These are phyloP conservation scores for Globisporangium middletonii DNA, from an alignment of 352 stramenopile genomes.

Conservation along the genomic window DNA sequence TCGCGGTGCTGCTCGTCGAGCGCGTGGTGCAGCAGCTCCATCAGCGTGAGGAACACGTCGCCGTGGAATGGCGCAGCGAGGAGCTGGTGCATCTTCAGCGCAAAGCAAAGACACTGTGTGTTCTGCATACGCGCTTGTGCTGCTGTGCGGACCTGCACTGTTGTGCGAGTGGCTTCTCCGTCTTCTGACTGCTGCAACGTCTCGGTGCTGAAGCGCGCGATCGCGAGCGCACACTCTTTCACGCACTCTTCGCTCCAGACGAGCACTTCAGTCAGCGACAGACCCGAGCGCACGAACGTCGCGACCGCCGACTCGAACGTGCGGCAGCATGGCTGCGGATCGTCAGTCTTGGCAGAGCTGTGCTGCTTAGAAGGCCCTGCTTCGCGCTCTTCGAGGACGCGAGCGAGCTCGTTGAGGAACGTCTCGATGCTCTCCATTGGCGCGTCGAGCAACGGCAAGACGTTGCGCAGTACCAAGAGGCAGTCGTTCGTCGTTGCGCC, in stretches of 20 bases:
- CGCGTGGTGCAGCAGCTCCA: constrained; percentile 42
- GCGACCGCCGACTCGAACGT: constrained; percentile 13
- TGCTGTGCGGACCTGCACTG: not conserved
- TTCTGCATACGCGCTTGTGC: constrained; percentile 8
- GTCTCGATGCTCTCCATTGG: constrained; percentile 12
- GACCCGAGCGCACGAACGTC: constrained; percentile 3
- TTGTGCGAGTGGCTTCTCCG: not conserved
- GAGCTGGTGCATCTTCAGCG: constrained; percentile 40
- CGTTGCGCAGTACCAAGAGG: constrained; percentile 42
- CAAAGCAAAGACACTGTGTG: constrained; percentile 41
- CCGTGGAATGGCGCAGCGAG: constrained; percentile 47
- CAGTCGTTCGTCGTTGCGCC: constrained; percentile 29
- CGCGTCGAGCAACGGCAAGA: constrained; percentile 29
- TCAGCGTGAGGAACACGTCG: constrained; percentile 48
- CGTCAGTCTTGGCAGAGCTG: not conserved
- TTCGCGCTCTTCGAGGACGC: not conserved
- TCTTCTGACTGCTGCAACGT: constrained; percentile 2
- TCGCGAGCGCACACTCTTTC: constrained; percentile 42
- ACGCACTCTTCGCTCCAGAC: constrained; percentile 58
- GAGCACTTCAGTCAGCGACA: constrained; percentile 22
- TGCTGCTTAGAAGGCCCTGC: too few relatives aligned
- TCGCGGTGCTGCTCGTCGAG: constrained; percentile 34
- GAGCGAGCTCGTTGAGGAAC: constrained; percentile 9
- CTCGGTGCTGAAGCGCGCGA: constrained; percentile 18
- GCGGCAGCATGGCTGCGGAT: not conserved